Conservation (phyloP, 2,329 filamentous ascomycete genomes). For the Pseudopyricularia javanii region DNA sequence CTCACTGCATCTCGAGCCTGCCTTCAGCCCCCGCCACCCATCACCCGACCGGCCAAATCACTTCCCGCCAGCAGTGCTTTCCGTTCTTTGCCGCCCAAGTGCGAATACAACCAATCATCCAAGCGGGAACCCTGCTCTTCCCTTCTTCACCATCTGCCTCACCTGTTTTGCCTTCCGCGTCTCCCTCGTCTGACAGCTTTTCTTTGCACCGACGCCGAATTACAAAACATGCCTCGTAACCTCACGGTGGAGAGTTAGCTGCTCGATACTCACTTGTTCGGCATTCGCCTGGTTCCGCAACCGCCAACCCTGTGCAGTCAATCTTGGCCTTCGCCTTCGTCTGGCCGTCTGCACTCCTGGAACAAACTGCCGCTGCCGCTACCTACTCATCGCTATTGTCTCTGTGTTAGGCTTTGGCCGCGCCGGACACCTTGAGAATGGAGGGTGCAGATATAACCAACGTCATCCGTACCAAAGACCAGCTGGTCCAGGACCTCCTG, state of each 20-base stretch:
- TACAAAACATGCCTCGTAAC: background rate
- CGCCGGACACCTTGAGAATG: slow-evolving; percentile 7
- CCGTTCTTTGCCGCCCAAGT: background rate
- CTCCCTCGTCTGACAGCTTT: background rate
- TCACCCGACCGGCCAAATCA: background rate
- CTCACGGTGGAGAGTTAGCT: background rate
- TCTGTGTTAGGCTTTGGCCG: background rate
- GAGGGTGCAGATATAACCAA: slow-evolving; percentile 5
- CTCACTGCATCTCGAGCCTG: too few relatives aligned
- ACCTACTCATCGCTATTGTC: background rate
- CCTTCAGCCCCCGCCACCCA: background rate
- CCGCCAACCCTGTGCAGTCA: background rate
- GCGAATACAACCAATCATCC: background rate
- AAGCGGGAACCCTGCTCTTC: background rate
- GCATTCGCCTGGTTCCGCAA: background rate
- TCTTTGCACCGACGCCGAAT: background rate
- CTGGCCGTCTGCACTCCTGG: background rate
- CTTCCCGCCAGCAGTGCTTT: background rate
- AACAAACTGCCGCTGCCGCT: background rate
- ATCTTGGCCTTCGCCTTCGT: background rate
- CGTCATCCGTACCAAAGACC: slow-evolving; percentile 17
- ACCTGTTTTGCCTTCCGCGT: background rate
- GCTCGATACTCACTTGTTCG: background rate
- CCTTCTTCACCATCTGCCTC: background rate
- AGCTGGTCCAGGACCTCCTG: slow-evolving; percentile 17